phyloP scores from a whole-genome alignment of 306 rosid genomes.

The Senna siamea region DNA sequence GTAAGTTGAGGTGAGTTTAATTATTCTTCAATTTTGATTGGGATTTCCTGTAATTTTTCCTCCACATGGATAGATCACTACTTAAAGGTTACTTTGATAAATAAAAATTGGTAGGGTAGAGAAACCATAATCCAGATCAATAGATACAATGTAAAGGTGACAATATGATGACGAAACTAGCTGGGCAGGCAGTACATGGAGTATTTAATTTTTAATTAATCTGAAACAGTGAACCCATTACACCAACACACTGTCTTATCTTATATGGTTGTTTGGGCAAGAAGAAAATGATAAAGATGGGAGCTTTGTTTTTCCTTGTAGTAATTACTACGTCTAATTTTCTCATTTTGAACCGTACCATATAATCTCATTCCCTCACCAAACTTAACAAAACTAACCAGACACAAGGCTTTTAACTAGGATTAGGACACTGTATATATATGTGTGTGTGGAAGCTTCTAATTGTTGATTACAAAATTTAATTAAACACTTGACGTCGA shows the following conservation, averaged over 20 bases:
- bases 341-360: slow-evolving; percentile 45
- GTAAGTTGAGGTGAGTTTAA: background rate
- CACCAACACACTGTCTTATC: background rate
- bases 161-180: slow-evolving; percentile 28
- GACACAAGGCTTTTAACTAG: slow-evolving; percentile 30
- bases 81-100: slow-evolving; percentile 40
- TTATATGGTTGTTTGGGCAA: slow-evolving; percentile 25
- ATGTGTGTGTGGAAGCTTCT: slow-evolving; percentile 25
- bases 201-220: slow-evolving; percentile 18
- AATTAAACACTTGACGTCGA: slow-evolving; percentile 16
- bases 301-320: background rate
- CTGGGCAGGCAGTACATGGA: background rate
- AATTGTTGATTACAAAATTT: slow-evolving; percentile 32
- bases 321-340: background rate
- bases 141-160: slow-evolving; percentile 16
- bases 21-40: background rate
- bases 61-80: background rate
- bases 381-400: slow-evolving; percentile 42
- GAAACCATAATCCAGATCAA: slow-evolving; percentile 40
- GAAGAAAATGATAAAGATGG: background rate
- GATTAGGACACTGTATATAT: slow-evolving; percentile 11
- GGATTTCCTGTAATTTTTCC: slow-evolving; percentile 20
- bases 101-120: slow-evolving; percentile 39
- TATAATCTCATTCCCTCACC: slow-evolving; percentile 40
- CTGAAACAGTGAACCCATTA: slow-evolving; percentile 35